Conservation (phyloP, 2,329 filamentous ascomycete genomes). For the Ascosphaera aggregata region DNA sequence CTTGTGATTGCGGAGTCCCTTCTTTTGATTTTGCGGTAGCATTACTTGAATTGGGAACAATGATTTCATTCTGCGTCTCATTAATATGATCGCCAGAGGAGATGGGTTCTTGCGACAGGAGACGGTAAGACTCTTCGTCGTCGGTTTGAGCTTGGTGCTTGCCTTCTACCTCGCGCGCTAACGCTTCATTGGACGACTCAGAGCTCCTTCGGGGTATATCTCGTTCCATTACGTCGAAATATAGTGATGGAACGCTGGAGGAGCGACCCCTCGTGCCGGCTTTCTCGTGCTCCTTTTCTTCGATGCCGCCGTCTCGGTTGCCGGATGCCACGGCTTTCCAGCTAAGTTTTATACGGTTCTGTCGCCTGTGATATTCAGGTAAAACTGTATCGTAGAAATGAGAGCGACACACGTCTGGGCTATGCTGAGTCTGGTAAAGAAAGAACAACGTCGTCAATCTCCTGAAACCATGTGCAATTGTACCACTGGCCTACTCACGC, state of each 20-base stretch:
- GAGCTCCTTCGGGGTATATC: neutral
- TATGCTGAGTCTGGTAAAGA: slow-evolving; percentile 1
- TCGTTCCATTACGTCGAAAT: neutral
- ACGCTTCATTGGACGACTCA: neutral
- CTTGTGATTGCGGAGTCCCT: no score
- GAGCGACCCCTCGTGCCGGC: neutral
- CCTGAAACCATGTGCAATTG: neutral
- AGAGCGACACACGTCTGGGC: slow-evolving; percentile 6
- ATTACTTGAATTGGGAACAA: no score
- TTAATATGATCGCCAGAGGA: no score
- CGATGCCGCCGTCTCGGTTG: no score
- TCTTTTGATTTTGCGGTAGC: neutral
- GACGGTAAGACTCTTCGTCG: neutral
- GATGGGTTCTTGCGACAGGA: neutral
- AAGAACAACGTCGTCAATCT: neutral
- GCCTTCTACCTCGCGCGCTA: neutral
- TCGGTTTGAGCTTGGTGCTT: no score
- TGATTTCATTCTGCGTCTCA: no score
- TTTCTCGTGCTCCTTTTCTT: neutral
- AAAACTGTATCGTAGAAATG: slow-evolving; percentile 6
- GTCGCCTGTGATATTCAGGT: slow-evolving; percentile 6
- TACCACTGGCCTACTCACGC: slow-evolving; percentile 3
- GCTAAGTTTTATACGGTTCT: neutral
- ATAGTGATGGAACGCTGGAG: neutral
- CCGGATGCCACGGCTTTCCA: no score